A percentile compares a stretch with the other conserved stretches of the same genome.
Evolutionary conservation across 2,329 filamentous ascomycete genomes (phyloP).

Genomic region (Zymoseptoria pseudotritici): DNA sequence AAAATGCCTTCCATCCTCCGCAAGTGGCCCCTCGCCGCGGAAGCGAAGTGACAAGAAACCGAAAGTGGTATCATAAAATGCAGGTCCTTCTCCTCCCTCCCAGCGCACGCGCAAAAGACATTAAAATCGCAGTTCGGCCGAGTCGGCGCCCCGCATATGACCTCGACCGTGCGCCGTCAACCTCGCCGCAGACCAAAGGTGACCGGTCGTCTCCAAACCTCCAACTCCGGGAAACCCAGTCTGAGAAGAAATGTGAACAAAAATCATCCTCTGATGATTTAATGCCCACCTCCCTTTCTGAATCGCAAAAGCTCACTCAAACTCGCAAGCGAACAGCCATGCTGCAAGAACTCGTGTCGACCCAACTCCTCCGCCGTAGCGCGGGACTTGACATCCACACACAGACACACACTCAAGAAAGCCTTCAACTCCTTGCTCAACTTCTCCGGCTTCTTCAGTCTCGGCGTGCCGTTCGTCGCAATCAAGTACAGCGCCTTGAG

Average conservation of each 20-base stretch:
- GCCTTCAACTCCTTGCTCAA: constrained; percentile 96
- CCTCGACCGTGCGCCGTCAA: neutral
- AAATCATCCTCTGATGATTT: neutral
- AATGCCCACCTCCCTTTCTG: constrained; percentile 57
- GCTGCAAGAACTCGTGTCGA: constrained; percentile 87
- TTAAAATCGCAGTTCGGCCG: neutral
- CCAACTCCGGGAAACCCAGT: neutral
- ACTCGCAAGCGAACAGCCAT: constrained; percentile 75
- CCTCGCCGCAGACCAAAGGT: neutral
- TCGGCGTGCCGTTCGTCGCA: constrained; percentile 92
- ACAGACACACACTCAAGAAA: constrained; percentile 92
- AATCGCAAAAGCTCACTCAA: constrained; percentile 83
- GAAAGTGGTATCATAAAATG: neutral
- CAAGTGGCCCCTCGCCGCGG: neutral
- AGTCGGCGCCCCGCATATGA: neutral
- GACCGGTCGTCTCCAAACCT: neutral
- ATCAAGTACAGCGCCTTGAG: constrained; percentile 96
- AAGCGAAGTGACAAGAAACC: neutral
- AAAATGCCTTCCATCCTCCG: neutral
- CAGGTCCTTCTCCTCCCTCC: neutral
- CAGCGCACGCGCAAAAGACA: neutral
- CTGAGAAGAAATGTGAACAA: neutral
- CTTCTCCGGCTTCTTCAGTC: constrained; percentile 97
- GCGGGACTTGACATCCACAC: constrained; percentile 90
- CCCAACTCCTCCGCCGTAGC: constrained; percentile 86